Percentiles rank a stretch among this genome's conserved stretches.
Evolutionary conservation across 1,284 basidiomycete genomes (phyloP).

Genomic region (Coriolopsis trogii): DNA sequence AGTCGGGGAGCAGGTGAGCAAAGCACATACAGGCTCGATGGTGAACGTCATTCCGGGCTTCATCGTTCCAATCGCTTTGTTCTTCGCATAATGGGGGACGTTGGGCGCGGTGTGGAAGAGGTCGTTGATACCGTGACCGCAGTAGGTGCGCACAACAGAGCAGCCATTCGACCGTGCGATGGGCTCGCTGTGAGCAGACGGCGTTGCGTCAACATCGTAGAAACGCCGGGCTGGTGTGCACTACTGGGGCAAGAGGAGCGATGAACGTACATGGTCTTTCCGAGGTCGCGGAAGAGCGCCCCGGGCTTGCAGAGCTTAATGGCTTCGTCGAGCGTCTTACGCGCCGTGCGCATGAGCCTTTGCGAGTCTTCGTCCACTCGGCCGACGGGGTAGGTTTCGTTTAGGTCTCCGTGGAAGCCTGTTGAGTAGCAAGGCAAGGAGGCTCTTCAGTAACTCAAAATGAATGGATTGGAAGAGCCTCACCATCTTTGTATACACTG

Average conservation of each 20-base stretch:
- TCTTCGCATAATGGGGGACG: conserved; percentile 87
- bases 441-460: too few relatives aligned
- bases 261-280: conserved; percentile 72
- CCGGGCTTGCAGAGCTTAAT: conserved; percentile 93
- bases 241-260: neutral
- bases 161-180: conserved; percentile 81
- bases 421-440: conserved; percentile 3
- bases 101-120: conserved; percentile 80
- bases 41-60: conserved; percentile 83
- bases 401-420: conserved; percentile 92
- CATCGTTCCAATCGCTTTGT: conserved; percentile 83
- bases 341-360: conserved; percentile 81
- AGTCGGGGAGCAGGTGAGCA: conserved; percentile 24
- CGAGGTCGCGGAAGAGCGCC: conserved; percentile 82
- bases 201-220: neutral
- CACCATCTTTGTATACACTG: conserved; percentile 70
- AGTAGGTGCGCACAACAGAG: conserved; percentile 86
- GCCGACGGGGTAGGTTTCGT: conserved; percentile 90
- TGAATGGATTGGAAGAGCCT: conserved; percentile 18
- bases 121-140: conserved; percentile 89
- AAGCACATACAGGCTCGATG: conserved; percentile 71
- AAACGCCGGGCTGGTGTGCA: too few relatives aligned
- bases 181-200: conserved; percentile 61
- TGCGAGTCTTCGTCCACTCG: conserved; percentile 81
- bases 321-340: conserved; percentile 82